Conservation (phyloP, 768 basidiomycete genomes). For the Trametes gibbosa region DNA sequence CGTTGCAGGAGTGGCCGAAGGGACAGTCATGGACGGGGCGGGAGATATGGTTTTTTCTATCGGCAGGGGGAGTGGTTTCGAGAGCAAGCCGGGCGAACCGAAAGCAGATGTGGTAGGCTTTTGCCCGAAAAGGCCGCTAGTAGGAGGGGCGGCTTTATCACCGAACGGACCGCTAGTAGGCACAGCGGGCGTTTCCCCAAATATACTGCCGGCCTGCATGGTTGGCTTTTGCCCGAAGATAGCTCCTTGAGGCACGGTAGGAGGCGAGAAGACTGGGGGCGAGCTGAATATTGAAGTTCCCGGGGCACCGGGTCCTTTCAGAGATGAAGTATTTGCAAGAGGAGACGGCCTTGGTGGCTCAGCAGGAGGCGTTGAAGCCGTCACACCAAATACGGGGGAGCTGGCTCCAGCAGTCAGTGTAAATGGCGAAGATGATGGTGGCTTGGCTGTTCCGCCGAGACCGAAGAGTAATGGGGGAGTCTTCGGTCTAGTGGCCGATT, state of each 20-base stretch:
- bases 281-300: constrained; percentile 5
- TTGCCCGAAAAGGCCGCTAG: constrained; percentile 13
- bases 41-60: background rate
- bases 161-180: constrained; percentile 4
- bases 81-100: background rate
- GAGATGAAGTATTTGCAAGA: background rate
- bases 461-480: constrained; percentile 45
- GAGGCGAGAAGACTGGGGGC: constrained; percentile 4
- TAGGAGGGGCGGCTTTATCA: constrained; percentile 9
- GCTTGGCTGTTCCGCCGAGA: constrained; percentile 4
- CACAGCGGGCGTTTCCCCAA: background rate
- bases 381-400: background rate
- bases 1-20: background rate
- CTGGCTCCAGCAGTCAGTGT: background rate
- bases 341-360: background rate
- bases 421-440: constrained; percentile 9
- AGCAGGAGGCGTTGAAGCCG: background rate
- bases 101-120: constrained; percentile 5
- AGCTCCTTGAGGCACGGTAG: background rate
- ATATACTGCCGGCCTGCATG: background rate
- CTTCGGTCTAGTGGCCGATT: constrained; percentile 42
- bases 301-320: background rate
- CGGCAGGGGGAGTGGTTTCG: background rate
- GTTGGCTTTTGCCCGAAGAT: background rate
- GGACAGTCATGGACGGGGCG: background rate